Base-by-base conservation (phyloP, 306 rosid genomes). In the Styphnolobium japonicum region DNA sequence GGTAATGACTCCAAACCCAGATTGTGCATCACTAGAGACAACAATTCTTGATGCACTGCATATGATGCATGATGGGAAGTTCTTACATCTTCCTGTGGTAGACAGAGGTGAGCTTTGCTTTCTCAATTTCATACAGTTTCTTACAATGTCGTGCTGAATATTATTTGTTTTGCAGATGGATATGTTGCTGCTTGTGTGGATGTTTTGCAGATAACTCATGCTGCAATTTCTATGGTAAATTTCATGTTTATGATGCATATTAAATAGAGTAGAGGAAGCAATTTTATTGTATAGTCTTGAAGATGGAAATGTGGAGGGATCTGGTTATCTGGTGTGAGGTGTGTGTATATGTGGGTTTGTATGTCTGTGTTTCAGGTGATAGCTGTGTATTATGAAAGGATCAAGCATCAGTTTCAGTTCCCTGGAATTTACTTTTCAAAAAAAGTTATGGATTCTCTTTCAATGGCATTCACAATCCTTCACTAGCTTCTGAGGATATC, bases 1-100 rank as follows among this genome's bases (percentile, higher is more conserved):
- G 98, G 98, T 95, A 67, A 95, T 95, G 98, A 92, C 98, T 34
- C 91, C 92, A 82, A 91, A 90, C 85, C 98, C 98, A 19, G 94
- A 88, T 77, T 95, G 98, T 88, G 94, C 96, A 56, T 83, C 89
- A 2, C 46, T 91, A 37, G 98, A 95, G 61, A 91, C 96, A 40
- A 88, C 98, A 71, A 95, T 95, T 73, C 90, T 95, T 67, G 98
- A 93, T 27, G 96, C 98, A 3, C 86, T 95, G 79, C 98, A 95
- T 67, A 85, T 88, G 85, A 92, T 95, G 98, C 97, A 95, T 78
- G 93, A 91, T 42, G 96, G 98, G 82, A 95, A 90, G 85, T 95
- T 91, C 86, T 89, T 95, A 57, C 94, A 95, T 86, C 98, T 95
- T 92, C 98, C 98, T 45, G 97, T 95, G 25, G 19, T 95, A 81